phyloP scores from a whole-genome alignment of 805 yeast species.

The Wickerhamiella siamensis region DNA sequence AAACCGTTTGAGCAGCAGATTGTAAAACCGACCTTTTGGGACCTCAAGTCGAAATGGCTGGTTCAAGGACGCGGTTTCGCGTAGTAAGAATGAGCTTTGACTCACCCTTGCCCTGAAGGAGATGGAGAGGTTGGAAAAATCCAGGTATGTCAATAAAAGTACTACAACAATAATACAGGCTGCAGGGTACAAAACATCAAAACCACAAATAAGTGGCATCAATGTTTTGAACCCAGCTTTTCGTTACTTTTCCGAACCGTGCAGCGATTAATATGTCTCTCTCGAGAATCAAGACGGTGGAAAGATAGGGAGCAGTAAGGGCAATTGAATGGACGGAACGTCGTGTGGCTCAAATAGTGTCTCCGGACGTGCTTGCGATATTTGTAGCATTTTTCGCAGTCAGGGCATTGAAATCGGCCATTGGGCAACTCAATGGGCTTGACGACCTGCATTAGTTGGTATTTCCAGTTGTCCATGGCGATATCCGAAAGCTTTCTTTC shows the following conservation, averaged over 20 bases:
- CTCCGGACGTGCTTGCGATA: conserved; percentile 15
- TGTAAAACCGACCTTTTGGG: no score
- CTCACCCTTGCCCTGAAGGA: no score
- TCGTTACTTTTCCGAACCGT: conserved; percentile 4
- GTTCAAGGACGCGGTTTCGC: no score
- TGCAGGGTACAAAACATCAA: no score
- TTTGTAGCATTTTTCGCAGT: conserved; percentile 13
- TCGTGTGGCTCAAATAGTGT: conserved; percentile 13
- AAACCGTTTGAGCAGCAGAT: no score
- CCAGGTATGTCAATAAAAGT: no score
- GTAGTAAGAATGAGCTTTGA: no score
- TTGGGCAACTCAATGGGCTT: conserved; percentile 7
- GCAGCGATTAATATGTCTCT: conserved; percentile 10
- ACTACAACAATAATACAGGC: no score
- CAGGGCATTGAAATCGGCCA: conserved; percentile 13
- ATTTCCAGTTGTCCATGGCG: not conserved
- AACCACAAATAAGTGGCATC: no score
- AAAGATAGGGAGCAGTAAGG: conserved; percentile 9
- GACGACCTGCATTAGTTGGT: not conserved
- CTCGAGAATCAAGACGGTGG: conserved; percentile 12
- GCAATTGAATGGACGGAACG: conserved; percentile 9
- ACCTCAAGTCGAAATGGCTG: no score
- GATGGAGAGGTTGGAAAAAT: no score
- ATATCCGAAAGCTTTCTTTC: not conserved
- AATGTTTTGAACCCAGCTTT: no score